Conservation (phyloP, 306 rosid genomes). For the Oemleria cerasiformis region DNA sequence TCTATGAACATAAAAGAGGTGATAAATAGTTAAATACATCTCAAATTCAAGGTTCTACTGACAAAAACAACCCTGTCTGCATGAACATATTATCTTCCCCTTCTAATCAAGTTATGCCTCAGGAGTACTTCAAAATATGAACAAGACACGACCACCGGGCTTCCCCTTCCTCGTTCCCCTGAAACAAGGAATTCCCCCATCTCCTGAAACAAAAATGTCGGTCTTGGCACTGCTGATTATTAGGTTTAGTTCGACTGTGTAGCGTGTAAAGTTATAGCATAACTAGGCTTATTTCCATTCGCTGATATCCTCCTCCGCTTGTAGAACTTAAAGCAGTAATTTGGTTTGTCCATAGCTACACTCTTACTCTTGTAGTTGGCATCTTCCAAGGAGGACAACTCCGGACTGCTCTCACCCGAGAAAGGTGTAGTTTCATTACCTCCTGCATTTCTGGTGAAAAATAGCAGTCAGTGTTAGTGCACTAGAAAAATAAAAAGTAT, state of each 20-base stretch:
- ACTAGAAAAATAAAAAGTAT: background rate
- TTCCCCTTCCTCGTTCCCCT: background rate
- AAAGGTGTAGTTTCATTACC: slow-evolving; percentile 25
- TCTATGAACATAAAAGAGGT: background rate
- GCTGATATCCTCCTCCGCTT: slow-evolving; percentile 38
- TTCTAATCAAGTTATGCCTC: background rate
- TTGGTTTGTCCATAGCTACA: too few relatives aligned
- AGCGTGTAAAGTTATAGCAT: background rate
- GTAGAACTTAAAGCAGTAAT: slow-evolving; percentile 28
- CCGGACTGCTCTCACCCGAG: slow-evolving; percentile 24
- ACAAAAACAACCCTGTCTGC: background rate
- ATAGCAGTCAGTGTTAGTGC: background rate
- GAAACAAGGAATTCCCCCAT: background rate
- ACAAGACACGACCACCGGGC: background rate
- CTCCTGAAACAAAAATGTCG: background rate
- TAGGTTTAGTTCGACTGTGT: background rate
- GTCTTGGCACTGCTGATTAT: background rate
- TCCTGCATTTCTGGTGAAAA: slow-evolving; percentile 32
- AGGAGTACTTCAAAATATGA: background rate
- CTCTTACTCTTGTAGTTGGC: background rate
- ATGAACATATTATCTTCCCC: background rate
- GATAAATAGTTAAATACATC: background rate
- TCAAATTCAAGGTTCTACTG: background rate
- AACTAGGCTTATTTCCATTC: background rate
- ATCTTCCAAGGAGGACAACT: slow-evolving; percentile 16